A percentile compares a stretch with the other conserved stretches of the same genome.
phyloP scores from a whole-genome alignment of 2,329 filamentous ascomycete species.

The Epichloe glyceriae region DNA sequence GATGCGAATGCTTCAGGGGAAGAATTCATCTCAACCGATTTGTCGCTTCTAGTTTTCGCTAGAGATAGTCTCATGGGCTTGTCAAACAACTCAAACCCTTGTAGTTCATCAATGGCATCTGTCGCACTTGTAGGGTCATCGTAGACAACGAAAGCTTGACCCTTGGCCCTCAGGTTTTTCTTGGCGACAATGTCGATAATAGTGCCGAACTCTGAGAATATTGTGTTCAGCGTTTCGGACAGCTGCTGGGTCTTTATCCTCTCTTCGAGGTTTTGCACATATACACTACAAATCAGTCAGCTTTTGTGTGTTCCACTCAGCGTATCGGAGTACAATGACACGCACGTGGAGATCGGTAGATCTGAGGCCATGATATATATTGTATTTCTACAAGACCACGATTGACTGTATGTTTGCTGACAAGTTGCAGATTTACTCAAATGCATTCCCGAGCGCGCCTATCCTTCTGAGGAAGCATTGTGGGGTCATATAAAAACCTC shows the following conservation, averaged over 20 bases:
- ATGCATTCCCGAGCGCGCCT: too few species aligned
- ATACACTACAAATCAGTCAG: slow-evolving; percentile 40
- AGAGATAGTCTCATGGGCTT: slow-evolving; percentile 80
- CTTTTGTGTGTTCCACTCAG: slow-evolving; percentile 16
- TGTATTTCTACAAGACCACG: too few species aligned
- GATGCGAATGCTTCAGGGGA: slow-evolving; percentile 69
- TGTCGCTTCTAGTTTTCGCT: slow-evolving; percentile 76
- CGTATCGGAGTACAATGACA: slow-evolving; percentile 63
- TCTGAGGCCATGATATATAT: neutral
- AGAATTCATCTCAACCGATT: slow-evolving; percentile 64
- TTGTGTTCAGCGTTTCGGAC: slow-evolving; percentile 55
- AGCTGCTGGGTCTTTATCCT: slow-evolving; percentile 71
- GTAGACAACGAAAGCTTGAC: slow-evolving; percentile 91
- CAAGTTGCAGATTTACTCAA: too few species aligned
- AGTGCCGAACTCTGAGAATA: slow-evolving; percentile 82
- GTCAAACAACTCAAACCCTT: slow-evolving; percentile 86
- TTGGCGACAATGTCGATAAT: slow-evolving; percentile 80
- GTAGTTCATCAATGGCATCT: slow-evolving; percentile 73
- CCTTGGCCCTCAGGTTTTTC: slow-evolving; percentile 81
- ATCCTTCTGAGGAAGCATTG: too few species aligned
- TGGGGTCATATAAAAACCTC: too few species aligned
- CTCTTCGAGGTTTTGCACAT: slow-evolving; percentile 81
- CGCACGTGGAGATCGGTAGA: slow-evolving; percentile 51
- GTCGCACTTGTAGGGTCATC: slow-evolving; percentile 67
- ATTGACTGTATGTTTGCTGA: too few species aligned